Conservation (phyloP, 108 stramenopile genomes). For the Ochromonas danica region DNA sequence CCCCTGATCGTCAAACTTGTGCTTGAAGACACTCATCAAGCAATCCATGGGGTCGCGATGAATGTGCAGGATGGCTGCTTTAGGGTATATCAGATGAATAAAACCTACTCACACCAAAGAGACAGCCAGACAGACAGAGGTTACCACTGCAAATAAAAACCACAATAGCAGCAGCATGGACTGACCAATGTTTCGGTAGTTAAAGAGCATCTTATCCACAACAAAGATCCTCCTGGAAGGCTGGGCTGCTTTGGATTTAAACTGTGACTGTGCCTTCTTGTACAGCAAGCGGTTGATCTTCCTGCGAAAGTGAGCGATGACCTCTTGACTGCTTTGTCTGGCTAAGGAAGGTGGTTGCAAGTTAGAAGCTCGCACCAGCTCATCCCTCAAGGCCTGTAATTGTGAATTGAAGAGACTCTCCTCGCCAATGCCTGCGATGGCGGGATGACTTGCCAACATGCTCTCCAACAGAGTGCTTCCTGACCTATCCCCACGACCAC, state of each 20-base stretch:
- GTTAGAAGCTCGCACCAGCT: slow-evolving; percentile 39
- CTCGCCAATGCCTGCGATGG: slow-evolving; percentile 77
- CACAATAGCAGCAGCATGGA: too few species aligned
- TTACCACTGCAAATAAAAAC: too few species aligned
- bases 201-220: slow-evolving; percentile 83
- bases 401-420: slow-evolving; percentile 79
- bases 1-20: slow-evolving; percentile 23
- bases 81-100: slow-evolving; percentile 79
- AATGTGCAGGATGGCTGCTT: slow-evolving; percentile 76
- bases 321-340: too few species aligned
- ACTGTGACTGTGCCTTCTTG: too few species aligned
- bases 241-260: too few species aligned
- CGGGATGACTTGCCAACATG: slow-evolving; percentile 75
- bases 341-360: neutral
- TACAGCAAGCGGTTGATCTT: too few species aligned
- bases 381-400: slow-evolving; percentile 66
- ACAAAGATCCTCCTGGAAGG: too few species aligned
- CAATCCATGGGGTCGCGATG: slow-evolving; percentile 77
- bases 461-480: slow-evolving; percentile 78
- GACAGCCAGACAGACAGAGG: too few species aligned
- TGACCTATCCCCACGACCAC: too few species aligned
- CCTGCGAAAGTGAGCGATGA: too few species aligned
- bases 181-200: slow-evolving; percentile 72
- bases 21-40: slow-evolving; percentile 51
- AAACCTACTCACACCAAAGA: too few species aligned